Evolutionary conservation across 306 rosid genomes (phyloP), one percentile per base, ranked within the genome.

Genomic region (Inga laurina): DNA sequence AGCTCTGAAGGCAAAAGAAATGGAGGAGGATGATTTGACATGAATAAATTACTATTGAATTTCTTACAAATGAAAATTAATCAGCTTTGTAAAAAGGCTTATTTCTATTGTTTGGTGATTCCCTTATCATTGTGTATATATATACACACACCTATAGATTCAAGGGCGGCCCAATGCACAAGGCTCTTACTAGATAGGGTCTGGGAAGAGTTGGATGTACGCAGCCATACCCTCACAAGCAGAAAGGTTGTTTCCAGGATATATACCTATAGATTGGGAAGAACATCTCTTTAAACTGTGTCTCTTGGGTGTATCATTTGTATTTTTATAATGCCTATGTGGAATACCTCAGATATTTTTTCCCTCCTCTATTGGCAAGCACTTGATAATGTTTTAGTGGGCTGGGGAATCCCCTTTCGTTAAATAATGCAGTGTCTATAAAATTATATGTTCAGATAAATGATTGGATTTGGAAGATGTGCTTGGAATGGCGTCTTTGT

Each of bases 1-100:
- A 22, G 86, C 82, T 72, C 79, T 89, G 83, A 80, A 89, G 85
- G 83, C 74, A 64, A 89, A 85, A 76, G 88, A 83, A 86, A 86
- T 81, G 82, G 89, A 85, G 85, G 92, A 89, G 66, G 92, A 83
- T 67, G 92, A 89, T 83, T 84, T 89, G 79, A 87, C 89, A 62
- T 89, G 81, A 89, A 75, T 43, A 59, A 78, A 72, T n/a, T 65
- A 22, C 57, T 46, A 49, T 74, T 72, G 81, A 75, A 66, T 56
- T 64, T 85, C 79, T n/a, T 62, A 35, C 71, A 48, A 34, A 22
- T 71, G 83, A 71, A 74, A 2, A 66, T 51, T 57, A 18, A 71
- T 41, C 56, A 56, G 64, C 46, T 48, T 51, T 83, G 79, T 79
- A 82, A 39, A 39, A 43, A 52, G 68, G 65, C 32, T 14, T 76